phyloP scores from a whole-genome alignment of 768 basidiomycete species.

The Suillus plorans region DNA sequence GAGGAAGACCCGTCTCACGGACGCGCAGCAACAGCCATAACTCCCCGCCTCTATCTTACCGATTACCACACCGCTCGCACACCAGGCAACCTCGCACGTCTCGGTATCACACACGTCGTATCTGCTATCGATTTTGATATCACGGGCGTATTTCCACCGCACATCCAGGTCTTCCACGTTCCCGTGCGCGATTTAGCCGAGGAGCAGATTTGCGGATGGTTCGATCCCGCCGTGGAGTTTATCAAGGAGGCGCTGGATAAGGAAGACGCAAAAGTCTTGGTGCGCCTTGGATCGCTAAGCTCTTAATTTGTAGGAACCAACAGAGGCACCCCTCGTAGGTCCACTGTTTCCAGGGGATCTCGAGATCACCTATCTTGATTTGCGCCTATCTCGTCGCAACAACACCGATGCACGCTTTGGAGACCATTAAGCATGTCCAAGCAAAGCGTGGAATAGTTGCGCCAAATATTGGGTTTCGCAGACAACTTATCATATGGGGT shows the following conservation, averaged over 20 bases:
- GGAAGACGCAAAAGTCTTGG: slow-evolving; percentile 46
- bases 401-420: slow-evolving; percentile 47
- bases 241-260: slow-evolving; percentile 48
- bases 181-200: slow-evolving; percentile 41
- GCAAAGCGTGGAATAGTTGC: slow-evolving; percentile 57
- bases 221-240: slow-evolving; percentile 51
- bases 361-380: slow-evolving; percentile 72
- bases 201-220: slow-evolving; percentile 44
- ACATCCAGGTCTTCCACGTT: slow-evolving; percentile 53
- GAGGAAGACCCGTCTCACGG: slow-evolving; percentile 14
- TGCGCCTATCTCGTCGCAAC: slow-evolving; percentile 66
- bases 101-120: slow-evolving; percentile 75
- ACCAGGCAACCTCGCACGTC: slow-evolving; percentile 42
- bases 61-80: slow-evolving; percentile 57
- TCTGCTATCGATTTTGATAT: slow-evolving; percentile 55
- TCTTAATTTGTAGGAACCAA: slow-evolving; percentile 2
- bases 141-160: slow-evolving; percentile 20
- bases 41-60: slow-evolving; percentile 60
- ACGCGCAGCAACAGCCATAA: slow-evolving; percentile 32
- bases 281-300: slow-evolving; percentile 29
- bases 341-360: slow-evolving; percentile 76
- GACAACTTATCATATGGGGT: slow-evolving; percentile 49
- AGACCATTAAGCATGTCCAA: slow-evolving; percentile 56
- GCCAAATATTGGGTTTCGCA: slow-evolving; percentile 68
- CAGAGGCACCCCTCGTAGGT: slow-evolving; percentile 42